Evolutionary conservation across 345 rosid species (phyloP), one percentile per base, ranked within the genome.

Genomic region (Sonneratia caseolaris): DNA sequence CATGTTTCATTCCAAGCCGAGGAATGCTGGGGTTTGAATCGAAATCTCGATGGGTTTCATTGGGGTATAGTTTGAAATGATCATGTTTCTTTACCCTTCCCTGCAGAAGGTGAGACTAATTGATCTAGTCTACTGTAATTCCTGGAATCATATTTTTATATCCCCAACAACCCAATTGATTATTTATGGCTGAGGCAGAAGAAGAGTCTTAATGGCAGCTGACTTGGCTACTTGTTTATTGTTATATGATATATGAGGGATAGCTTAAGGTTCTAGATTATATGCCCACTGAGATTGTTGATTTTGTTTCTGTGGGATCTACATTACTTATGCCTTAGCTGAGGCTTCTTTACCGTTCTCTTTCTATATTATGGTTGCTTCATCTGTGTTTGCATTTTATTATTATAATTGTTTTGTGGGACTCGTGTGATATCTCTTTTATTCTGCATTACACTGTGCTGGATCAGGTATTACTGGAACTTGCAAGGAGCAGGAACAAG

Each of bases 401-500:
- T 10, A 21, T 72, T 59, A 53, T 47, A 7, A 13, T 36, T 71
- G 8, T 59, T 37, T n/a, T 32, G 14, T 36, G 7, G 66, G 38
- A 6, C 37, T 27, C 22, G 16, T 18, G 5, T 55, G 27, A 37
- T 45, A 36, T 48, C 3, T 35, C 37, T 22, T 70, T 13, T 45
- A 24, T 36, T 32, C 21, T 35, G 32, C 38, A 47, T 40, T 40
- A 4, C 9, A 8, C 43, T 40, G 7, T 40, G 48, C 19, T 61
- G 57, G n/a, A 3, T 68, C 80, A 94, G 96, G 89, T 91, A 21
- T 72, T 92, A 49, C 80, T 90, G 27, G 97, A 92, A 43, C 71
- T 92, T 73, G 92, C 99, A 22, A 84, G 90, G 70, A 92, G 76
- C 74, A 85, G 97, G 82, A 95, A 92, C 85, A 92, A 87, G 78